Percentiles rank a stretch among this genome's conserved stretches.
These are phyloP conservation scores for Otatea glauca DNA, from an alignment of 176 grass and related monocot species.

Conservation along the genomic window DNA sequence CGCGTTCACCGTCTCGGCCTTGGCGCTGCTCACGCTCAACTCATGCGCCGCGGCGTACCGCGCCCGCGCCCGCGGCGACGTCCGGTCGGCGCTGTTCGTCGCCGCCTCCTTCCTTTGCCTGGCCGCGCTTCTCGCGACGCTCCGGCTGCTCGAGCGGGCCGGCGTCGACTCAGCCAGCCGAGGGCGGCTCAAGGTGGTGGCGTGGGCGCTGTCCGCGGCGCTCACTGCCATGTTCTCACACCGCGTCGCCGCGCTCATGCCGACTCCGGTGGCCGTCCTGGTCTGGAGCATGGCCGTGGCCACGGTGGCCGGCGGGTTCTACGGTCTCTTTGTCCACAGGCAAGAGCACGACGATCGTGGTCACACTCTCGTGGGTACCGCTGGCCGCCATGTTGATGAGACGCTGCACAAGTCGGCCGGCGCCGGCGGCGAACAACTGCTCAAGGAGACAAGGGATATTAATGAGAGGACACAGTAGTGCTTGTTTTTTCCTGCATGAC, in stretches of 20 bases:
- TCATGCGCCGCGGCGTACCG: neutral
- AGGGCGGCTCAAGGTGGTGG: constrained; percentile 29
- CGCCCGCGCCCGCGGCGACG: too few relatives aligned
- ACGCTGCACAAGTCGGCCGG: neutral
- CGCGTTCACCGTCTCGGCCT: neutral
- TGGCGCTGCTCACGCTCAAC: neutral
- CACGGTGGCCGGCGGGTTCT: neutral
- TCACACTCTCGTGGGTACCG: too few relatives aligned
- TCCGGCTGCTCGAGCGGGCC: too few relatives aligned
- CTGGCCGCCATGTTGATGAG: neutral
- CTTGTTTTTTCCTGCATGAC: too few relatives aligned
- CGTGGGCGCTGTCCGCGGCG: constrained; percentile 42
- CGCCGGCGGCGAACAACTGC: too few relatives aligned
- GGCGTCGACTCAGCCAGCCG: neutral
- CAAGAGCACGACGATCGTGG: neutral
- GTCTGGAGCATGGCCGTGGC: constrained; percentile 48
- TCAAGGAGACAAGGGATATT: too few relatives aligned
- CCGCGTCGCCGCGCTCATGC: constrained; percentile 30
- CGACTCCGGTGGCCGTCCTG: neutral
- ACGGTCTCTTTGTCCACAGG: constrained; percentile 44
- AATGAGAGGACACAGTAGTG: too few relatives aligned
- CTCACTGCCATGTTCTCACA: constrained; percentile 43
- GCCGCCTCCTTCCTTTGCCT: too few relatives aligned
- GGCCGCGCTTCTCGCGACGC: too few relatives aligned
- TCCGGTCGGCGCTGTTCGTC: neutral